Percentiles rank a stretch among this genome's conserved stretches.
Conservation (phyloP, 1,139 yeast genomes). For the Oligophagozyma castellii region DNA sequence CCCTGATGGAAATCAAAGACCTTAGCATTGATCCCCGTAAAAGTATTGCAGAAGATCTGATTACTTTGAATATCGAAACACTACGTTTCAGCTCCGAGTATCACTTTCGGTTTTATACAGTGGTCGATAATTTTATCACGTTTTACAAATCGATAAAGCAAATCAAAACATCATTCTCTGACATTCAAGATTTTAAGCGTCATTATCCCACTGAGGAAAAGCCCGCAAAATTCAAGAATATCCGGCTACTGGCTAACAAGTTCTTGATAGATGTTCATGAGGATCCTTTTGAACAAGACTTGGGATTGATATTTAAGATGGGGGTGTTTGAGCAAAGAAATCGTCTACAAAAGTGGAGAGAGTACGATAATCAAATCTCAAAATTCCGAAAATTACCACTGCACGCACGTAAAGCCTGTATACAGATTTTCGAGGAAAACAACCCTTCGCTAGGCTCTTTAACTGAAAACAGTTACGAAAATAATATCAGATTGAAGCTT, state of each 20-base stretch:
- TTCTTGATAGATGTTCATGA: conserved; percentile 33
- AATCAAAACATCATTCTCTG: conserved; percentile 36
- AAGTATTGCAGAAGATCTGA: conserved; percentile 1
- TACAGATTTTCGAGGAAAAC: neutral
- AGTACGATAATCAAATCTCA: conserved; percentile 31
- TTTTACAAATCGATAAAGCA: conserved; percentile 47
- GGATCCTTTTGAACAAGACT: conserved; percentile 75
- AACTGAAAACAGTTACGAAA: conserved; percentile 2
- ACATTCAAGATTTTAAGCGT: conserved; percentile 28
- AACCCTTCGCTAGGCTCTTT: neutral
- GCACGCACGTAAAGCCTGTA: neutral
- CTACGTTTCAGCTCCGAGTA: conserved; percentile 26
- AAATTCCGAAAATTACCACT: neutral
- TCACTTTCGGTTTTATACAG: conserved; percentile 49
- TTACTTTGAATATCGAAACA: conserved; percentile 7
- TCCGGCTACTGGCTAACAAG: conserved; percentile 36
- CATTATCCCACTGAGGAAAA: conserved; percentile 30
- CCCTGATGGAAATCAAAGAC: conserved; percentile 11
- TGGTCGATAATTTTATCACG: conserved; percentile 53
- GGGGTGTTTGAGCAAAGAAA: conserved; percentile 57
- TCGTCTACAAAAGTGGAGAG: conserved; percentile 41
- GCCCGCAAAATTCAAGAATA: conserved; percentile 39
- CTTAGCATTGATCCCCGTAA: conserved; percentile 6
- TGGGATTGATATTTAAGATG: conserved; percentile 56
- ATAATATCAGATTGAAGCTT: conserved; percentile 9